A percentile compares a stretch with the other conserved stretches of the same genome.
Conservation (phyloP, 805 yeast species). For the Wickerhamiella spandovensis region DNA sequence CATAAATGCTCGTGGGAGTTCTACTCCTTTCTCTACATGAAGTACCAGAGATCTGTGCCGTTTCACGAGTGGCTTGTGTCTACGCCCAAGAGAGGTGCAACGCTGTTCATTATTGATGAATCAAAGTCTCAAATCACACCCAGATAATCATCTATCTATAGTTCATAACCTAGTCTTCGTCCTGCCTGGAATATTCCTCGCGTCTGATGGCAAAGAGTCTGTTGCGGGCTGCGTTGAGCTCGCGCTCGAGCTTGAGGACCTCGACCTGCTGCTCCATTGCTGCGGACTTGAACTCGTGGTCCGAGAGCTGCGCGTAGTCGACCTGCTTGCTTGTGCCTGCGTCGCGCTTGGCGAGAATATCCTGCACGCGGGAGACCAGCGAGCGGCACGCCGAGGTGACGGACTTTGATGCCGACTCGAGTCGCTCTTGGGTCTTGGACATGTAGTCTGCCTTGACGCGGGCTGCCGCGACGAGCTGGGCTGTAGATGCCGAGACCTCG, state of each 20-base stretch:
- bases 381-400: conserved; percentile 68
- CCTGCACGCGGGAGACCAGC: conserved; percentile 58
- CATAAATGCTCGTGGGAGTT: neutral
- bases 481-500: conserved; percentile 86
- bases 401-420: conserved; percentile 53
- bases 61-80: too few species aligned
- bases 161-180: conserved; percentile 32
- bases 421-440: conserved; percentile 61
- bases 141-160: too few species aligned
- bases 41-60: neutral
- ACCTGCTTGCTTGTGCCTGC: conserved; percentile 28
- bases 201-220: conserved; percentile 75
- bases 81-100: too few species aligned
- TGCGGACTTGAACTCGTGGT: conserved; percentile 70
- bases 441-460: conserved; percentile 69
- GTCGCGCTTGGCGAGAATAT: conserved; percentile 33
- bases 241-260: conserved; percentile 68
- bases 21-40: neutral
- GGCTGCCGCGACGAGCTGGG: conserved; percentile 83
- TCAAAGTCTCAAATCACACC: too few species aligned
- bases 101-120: too few species aligned
- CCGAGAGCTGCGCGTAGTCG: conserved; percentile 55
- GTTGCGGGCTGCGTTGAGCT: conserved; percentile 58
- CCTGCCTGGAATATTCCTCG: conserved; percentile 56
- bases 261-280: conserved; percentile 93